Conservation (phyloP, 768 basidiomycete species). For the Amanita inopinata region DNA sequence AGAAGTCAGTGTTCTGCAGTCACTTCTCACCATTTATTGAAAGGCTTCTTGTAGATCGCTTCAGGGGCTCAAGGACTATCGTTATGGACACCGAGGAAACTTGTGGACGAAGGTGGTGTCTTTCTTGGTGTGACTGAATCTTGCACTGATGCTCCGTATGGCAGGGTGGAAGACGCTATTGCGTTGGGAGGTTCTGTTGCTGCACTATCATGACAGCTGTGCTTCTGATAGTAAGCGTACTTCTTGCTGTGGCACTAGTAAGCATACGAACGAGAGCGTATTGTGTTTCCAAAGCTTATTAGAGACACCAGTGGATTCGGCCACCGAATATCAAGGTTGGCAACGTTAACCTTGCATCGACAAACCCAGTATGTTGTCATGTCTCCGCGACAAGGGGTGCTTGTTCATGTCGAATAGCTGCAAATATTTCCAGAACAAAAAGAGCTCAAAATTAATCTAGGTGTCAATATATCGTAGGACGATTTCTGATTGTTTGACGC, state of each 20-base stretch:
- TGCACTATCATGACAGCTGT: constrained; percentile 61
- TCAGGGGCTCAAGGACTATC: constrained; percentile 37
- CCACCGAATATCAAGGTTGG: constrained; percentile 64
- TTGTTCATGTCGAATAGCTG: constrained; percentile 15
- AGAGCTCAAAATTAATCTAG: constrained; percentile 48
- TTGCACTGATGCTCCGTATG: neutral
- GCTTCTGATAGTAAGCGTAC: constrained; percentile 56
- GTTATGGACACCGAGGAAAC: constrained; percentile 48
- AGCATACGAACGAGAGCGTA: constrained; percentile 20
- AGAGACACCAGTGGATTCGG: constrained; percentile 51
- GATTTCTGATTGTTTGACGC: constrained; percentile 1
- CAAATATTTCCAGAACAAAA: constrained; percentile 26
- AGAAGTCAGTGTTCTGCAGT: constrained; percentile 15
- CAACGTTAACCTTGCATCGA: constrained; percentile 28
- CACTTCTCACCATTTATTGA: too few species aligned
- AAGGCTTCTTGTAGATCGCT: constrained; percentile 24
- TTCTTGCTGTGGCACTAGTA: constrained; percentile 62
- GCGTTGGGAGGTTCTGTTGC: constrained; percentile 63
- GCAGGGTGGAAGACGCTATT: constrained; percentile 52
- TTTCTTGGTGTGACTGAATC: neutral
- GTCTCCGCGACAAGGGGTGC: neutral
- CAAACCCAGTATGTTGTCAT: constrained; percentile 33
- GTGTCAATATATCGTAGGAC: constrained; percentile 57
- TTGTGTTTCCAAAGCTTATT: neutral
- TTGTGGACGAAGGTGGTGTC: constrained; percentile 55